Conservation (phyloP, 202 grass and related monocot species). For the Saccharum hybrid region DNA sequence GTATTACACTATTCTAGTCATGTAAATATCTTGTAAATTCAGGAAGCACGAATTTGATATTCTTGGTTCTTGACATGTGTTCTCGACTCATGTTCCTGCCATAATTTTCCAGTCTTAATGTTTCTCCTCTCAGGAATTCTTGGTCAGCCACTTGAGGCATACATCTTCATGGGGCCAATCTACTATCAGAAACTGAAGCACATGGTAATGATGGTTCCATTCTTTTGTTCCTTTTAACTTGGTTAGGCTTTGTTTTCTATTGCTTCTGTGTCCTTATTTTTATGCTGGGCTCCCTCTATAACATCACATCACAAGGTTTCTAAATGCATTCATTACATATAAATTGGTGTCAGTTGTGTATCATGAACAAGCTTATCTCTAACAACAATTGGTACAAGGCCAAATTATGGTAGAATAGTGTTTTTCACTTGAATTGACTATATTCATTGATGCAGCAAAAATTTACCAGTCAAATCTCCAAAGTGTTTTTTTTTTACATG, state of each 20-base stretch:
- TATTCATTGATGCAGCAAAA: background rate
- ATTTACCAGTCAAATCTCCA: background rate
- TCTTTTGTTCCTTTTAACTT: slow-evolving; percentile 27
- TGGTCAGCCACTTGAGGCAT: slow-evolving; percentile 85
- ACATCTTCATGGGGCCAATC: slow-evolving; percentile 98
- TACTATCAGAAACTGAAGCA: slow-evolving; percentile 99
- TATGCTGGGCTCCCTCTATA: background rate
- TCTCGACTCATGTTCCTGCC: too few relatives aligned
- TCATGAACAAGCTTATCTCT: background rate
- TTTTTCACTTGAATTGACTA: background rate
- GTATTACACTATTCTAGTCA: too few relatives aligned
- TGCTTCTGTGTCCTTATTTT: background rate
- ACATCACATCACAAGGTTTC: background rate
- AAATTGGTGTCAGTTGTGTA: background rate
- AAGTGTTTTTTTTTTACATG: too few relatives aligned
- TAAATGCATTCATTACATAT: background rate
- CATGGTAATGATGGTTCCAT: slow-evolving; percentile 63
- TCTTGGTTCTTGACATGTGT: background rate
- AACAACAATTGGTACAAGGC: background rate
- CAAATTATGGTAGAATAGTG: background rate
- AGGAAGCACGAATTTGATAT: too few relatives aligned
- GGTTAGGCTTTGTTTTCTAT: slow-evolving; percentile 35
- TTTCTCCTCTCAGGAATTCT: slow-evolving; percentile 68
- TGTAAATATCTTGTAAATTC: too few relatives aligned
- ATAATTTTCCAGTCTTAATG: background rate